Percentiles rank a stretch among this genome's conserved stretches.
These are phyloP conservation scores for Lithospermum erythrorhizon DNA, from an alignment of 257 asterid genomes.

Conservation along the genomic window DNA sequence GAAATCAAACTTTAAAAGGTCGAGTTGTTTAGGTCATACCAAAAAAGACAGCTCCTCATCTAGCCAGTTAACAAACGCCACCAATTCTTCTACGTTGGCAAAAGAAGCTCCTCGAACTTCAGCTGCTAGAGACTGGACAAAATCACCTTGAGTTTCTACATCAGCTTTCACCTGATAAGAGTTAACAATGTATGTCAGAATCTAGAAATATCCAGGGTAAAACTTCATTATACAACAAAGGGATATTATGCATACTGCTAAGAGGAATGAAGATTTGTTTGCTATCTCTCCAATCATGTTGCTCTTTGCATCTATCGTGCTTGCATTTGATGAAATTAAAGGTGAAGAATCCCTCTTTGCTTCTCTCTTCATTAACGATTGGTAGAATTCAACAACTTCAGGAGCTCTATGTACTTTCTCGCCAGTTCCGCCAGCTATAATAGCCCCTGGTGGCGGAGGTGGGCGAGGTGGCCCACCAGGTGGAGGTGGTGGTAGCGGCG, in stretches of 20 bases:
- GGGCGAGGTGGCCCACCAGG: conserved; percentile 81
- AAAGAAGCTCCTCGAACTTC: conserved; percentile 84
- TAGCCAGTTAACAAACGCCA: conserved; percentile 88
- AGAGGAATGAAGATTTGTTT: conserved; percentile 63
- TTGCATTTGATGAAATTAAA: conserved; percentile 50
- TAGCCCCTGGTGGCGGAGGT: conserved; percentile 82
- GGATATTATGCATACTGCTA: neutral
- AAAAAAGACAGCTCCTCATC: conserved; percentile 92
- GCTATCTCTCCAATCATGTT: conserved; percentile 97
- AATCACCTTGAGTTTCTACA: conserved; percentile 96
- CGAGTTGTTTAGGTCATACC: conserved; percentile 29
- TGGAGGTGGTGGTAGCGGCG: conserved; percentile 75
- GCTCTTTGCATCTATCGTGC: conserved; percentile 68
- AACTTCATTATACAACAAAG: neutral
- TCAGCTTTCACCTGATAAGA: conserved; percentile 81
- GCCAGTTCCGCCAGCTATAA: conserved; percentile 49
- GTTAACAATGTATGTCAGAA: neutral
- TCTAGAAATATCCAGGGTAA: neutral
- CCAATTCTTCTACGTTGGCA: conserved; percentile 55
- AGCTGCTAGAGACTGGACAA: conserved; percentile 75
- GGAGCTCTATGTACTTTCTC: conserved; percentile 96
- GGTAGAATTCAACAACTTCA: conserved; percentile 93
- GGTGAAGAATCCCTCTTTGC: conserved; percentile 70
- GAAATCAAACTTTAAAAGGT: neutral
- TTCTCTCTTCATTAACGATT: conserved; percentile 84